Percentiles rank a stretch among this genome's conserved stretches.
Conservation (phyloP, 164 flowering plant genomes). For the Vitis rupestris region DNA sequence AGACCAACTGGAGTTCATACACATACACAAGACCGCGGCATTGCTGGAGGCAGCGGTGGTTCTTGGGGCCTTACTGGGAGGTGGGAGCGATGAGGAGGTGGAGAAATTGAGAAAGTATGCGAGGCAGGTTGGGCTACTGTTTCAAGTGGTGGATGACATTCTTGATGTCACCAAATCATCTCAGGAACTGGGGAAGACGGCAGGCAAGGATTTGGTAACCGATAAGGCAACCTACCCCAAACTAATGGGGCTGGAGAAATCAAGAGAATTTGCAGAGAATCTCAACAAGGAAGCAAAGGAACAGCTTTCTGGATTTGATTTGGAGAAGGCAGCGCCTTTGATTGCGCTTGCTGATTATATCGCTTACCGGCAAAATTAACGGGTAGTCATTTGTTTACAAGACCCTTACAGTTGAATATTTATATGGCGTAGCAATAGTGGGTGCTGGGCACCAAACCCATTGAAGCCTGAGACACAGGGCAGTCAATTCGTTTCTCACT, state of each 20-base stretch:
- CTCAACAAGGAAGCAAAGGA: conserved; percentile 23
- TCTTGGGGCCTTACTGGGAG: conserved; percentile 37
- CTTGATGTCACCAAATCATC: conserved; percentile 38
- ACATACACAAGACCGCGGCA: conserved; percentile 40
- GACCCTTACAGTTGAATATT: too few species aligned
- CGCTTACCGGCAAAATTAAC: too few species aligned
- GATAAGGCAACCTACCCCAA: conserved; percentile 38
- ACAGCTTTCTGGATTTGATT: conserved; percentile 24
- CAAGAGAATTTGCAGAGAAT: conserved; percentile 22
- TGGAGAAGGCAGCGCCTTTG: conserved; percentile 26
- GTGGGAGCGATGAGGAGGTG: conserved; percentile 13
- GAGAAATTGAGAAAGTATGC: too few species aligned
- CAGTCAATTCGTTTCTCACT: too few species aligned
- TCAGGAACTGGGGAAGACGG: conserved; percentile 37
- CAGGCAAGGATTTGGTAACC: conserved; percentile 29
- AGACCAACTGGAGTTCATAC: conserved; percentile 31
- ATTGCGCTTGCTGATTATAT: too few species aligned
- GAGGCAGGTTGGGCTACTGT: too few species aligned
- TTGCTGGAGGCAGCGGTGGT: conserved; percentile 39
- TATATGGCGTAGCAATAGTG: too few species aligned
- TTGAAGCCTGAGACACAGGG: too few species aligned
- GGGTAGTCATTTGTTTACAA: too few species aligned
- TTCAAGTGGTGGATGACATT: conserved; percentile 36
- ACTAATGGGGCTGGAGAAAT: conserved; percentile 35
- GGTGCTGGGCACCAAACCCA: too few species aligned